These are phyloP conservation scores for Pyricularia sp. DNA, from an alignment of 2,329 filamentous ascomycete genomes.

Conservation along the genomic window DNA sequence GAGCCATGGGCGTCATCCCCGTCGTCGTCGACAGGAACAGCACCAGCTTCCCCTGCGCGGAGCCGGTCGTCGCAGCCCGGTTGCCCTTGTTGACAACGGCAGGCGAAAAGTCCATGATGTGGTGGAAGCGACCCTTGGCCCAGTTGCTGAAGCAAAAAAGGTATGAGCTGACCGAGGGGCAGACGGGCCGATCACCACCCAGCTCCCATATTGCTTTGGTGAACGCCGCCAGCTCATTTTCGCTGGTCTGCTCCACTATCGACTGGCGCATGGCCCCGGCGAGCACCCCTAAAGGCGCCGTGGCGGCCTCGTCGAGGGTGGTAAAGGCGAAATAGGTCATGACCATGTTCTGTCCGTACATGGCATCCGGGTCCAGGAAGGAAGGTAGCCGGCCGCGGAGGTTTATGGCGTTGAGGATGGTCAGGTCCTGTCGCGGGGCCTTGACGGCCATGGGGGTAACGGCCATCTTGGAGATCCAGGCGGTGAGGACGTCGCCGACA, in stretches of 20 bases:
- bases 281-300: slow-evolving; percentile 7
- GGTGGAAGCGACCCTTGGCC: slow-evolving; percentile 8
- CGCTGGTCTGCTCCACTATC: slow-evolving; percentile 8
- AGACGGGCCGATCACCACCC: slow-evolving; percentile 4
- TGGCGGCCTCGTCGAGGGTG: slow-evolving; percentile 4
- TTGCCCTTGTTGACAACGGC: slow-evolving; percentile 5
- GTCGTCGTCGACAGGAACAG: slow-evolving; percentile 1
- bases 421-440: slow-evolving; percentile 17
- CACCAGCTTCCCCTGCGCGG: slow-evolving; percentile 4
- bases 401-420: slow-evolving; percentile 26
- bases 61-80: not conserved
- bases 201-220: slow-evolving; percentile 5
- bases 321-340: slow-evolving; percentile 4
- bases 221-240: slow-evolving; percentile 7
- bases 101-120: slow-evolving; percentile 9
- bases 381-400: slow-evolving; percentile 17
- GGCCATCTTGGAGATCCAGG: slow-evolving; percentile 24
- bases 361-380: slow-evolving; percentile 16
- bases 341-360: slow-evolving; percentile 12
- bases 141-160: slow-evolving; percentile 7
- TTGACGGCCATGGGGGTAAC: slow-evolving; percentile 9
- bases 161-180: not conserved
- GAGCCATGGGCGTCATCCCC: slow-evolving; percentile 1
- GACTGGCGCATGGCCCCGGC: slow-evolving; percentile 8
- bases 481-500: slow-evolving; percentile 30